Conservation (phyloP, 1,284 basidiomycete genomes). For the Boletellus deceptivus region DNA sequence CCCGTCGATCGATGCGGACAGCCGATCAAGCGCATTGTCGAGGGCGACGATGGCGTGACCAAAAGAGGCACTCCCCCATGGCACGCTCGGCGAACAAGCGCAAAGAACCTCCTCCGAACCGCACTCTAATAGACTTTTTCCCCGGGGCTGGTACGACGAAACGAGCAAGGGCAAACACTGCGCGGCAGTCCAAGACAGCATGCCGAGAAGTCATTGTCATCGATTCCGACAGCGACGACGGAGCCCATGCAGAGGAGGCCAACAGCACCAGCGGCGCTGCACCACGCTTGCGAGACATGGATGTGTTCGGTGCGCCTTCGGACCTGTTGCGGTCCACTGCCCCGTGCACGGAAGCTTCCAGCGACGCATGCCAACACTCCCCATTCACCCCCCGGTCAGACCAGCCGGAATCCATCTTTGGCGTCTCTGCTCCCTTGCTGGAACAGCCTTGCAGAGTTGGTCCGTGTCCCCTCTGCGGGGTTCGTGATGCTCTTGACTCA, state of each 20-base stretch:
- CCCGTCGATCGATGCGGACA: too few relatives aligned
- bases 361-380: background rate
- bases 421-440: constrained; percentile 17
- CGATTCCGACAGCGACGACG: constrained; percentile 55
- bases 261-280: too few relatives aligned
- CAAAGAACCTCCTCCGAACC: constrained; percentile 35
- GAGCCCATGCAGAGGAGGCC: constrained; percentile 5
- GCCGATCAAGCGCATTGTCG: too few relatives aligned
- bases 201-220: constrained; percentile 52
- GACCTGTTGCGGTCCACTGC: constrained; percentile 18
- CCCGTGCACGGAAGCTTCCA: background rate
- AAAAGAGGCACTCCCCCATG: constrained; percentile 16
- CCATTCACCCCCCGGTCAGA: constrained; percentile 1
- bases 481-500: background rate
- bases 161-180: constrained; percentile 15
- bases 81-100: constrained; percentile 42
- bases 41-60: too few relatives aligned
- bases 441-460: background rate
- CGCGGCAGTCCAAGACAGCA: background rate
- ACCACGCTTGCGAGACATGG: constrained; percentile 3
- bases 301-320: constrained; percentile 33
- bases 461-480: constrained; percentile 14
- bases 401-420: constrained; percentile 18
- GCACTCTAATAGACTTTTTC: constrained; percentile 56
- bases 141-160: constrained; percentile 25